Percentiles rank a stretch among this genome's conserved stretches.
These are phyloP conservation scores for Salix exigua DNA, from an alignment of 345 rosid genomes.

Conservation along the genomic window DNA sequence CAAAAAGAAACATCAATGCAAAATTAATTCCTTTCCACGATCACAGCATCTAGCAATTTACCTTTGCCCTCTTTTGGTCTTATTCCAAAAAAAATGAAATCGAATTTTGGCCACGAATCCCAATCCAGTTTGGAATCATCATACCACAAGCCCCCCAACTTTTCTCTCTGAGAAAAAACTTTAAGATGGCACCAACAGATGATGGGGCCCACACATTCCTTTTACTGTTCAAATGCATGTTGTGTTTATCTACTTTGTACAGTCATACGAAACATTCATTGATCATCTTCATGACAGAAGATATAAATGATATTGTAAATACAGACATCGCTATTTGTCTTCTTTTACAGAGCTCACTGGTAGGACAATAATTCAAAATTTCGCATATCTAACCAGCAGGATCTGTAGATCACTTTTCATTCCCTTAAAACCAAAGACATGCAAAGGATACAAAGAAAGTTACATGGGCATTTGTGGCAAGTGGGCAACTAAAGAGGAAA, in stretches of 20 bases:
- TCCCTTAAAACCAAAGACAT: constrained; percentile 2
- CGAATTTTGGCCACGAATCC: neutral
- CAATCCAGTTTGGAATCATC: neutral
- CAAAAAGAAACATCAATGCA: neutral
- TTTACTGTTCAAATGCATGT: neutral
- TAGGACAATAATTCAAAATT: constrained; percentile 4
- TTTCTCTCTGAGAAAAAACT: neutral
- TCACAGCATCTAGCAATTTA: neutral
- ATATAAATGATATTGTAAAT: neutral
- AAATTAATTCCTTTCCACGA: neutral
- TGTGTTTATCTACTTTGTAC: neutral
- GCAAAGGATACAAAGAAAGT: constrained; percentile 3
- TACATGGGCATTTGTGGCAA: neutral
- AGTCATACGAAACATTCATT: neutral
- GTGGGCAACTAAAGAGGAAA: neutral
- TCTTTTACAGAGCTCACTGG: neutral
- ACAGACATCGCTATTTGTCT: constrained; percentile 1
- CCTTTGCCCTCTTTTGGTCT: neutral
- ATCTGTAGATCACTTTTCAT: neutral
- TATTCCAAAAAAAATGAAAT: neutral
- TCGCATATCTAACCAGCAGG: neutral
- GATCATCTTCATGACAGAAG: neutral
- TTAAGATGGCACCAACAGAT: neutral
- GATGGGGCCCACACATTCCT: neutral
- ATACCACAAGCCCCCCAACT: neutral